Conservation (phyloP, 495 filamentous ascomycete species). For the Neurospora tetrasperma region DNA sequence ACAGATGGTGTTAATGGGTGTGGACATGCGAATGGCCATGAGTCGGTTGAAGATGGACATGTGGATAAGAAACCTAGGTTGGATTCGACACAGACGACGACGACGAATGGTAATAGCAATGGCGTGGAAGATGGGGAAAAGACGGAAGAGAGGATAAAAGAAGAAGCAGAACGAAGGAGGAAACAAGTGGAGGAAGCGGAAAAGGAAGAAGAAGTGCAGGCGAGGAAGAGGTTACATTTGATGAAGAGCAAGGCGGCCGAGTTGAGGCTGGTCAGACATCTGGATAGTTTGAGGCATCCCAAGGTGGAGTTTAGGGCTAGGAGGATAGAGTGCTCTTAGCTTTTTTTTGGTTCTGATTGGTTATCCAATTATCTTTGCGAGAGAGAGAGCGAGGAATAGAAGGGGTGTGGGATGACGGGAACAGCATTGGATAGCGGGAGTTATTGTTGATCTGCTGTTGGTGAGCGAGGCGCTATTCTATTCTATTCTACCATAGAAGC, state of each 20-base stretch:
- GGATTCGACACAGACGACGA: neutral
- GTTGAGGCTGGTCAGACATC: conserved; percentile 65
- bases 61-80: conserved; percentile 34
- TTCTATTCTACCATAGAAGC: neutral
- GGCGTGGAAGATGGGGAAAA: too few species aligned
- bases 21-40: conserved; percentile 20
- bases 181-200: conserved; percentile 25
- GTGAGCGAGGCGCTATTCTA: neutral
- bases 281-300: conserved; percentile 54
- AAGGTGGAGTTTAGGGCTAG: conserved; percentile 46
- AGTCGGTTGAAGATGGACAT: neutral
- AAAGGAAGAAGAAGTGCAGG: conserved; percentile 22
- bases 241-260: conserved; percentile 67
- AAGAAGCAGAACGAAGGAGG: conserved; percentile 12
- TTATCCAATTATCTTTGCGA: neutral
- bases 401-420: too few species aligned
- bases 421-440: neutral
- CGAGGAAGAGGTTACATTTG: conserved; percentile 55
- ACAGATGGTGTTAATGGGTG: conserved; percentile 12
- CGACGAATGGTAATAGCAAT: too few species aligned
- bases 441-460: neutral
- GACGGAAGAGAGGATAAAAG: conserved; percentile 20
- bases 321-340: conserved; percentile 22
- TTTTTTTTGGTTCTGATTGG: neutral
- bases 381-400: neutral